Evolutionary conservation across 306 rosid species (phyloP), one percentile per base, ranked within the genome.

Genomic region (Ziziphus jujuba): DNA sequence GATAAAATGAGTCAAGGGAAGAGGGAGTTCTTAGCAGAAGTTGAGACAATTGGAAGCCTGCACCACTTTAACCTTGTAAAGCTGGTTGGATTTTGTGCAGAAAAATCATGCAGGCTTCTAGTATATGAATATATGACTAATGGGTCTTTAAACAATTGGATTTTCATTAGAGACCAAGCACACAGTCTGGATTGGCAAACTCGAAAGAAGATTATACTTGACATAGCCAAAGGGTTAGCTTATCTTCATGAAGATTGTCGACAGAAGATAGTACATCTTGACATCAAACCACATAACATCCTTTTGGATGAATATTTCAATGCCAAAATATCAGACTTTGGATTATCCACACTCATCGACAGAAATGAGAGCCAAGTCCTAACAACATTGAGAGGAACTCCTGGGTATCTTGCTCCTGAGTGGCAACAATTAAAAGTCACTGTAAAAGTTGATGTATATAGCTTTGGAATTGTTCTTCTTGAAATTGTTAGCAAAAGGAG

Each of bases 221-320:
- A 54, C n/a, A 55, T 71, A 38, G 70, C 76, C 56, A 63, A 63
- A 72, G 76, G 63, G 76, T 34, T 71, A 49, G 61, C 75, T 51
- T 71, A 61, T 62, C 70, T 72, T 72, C 70, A 55, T 13, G 70
- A 63, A 63, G 76, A 72, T n/a, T 71, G 75, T 43, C 11, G 75
- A 31, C 55, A 61, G 55, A 53, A 52, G 43, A 71, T 72, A 43
- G 55, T 54, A 55, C 76, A 72, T 47, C 63, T 38, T 5, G 64
- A 55, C 38, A 54, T 52, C 43, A 61, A 72, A 43, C 69, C 69
- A 1, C 76, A 63, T 15, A 62, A 61, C 65, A 63, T 72, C 56
- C 65, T 45, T 58, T 63, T 72, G 48, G 70, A 54, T 21, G 70
- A 63, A 63, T 19, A 21, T 33, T 72, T 63, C 70, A 54, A 72